A percentile compares a stretch with the other conserved stretches of the same genome.
Evolutionary conservation across 2,329 filamentous ascomycete species (phyloP).

Genomic region (Hymenoscyphus fructigenus): DNA sequence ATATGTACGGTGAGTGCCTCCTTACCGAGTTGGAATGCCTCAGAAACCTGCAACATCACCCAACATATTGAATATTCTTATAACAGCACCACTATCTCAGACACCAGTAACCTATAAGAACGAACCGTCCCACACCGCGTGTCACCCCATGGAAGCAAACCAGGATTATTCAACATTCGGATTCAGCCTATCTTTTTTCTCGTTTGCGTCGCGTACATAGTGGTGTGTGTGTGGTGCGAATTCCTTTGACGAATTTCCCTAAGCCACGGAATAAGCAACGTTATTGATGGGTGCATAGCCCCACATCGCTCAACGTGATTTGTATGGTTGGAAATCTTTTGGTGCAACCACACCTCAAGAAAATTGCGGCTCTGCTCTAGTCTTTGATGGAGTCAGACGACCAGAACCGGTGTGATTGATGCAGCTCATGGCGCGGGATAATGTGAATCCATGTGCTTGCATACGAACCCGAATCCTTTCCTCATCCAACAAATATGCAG

Average conservation of each 20-base stretch:
- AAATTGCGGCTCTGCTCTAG: too few relatives aligned
- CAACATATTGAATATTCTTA: not conserved
- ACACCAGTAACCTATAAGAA: not conserved
- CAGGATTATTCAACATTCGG: not conserved
- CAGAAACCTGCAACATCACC: not conserved
- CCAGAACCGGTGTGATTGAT: too few relatives aligned
- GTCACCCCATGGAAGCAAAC: not conserved
- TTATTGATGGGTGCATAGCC: too few relatives aligned
- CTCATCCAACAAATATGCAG: too few relatives aligned
- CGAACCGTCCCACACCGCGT: not conserved
- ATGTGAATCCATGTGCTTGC: too few relatives aligned
- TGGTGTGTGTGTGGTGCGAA: not conserved
- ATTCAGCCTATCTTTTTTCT: not conserved
- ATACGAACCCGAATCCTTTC: too few relatives aligned
- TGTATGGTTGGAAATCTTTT: too few relatives aligned
- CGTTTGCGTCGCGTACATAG: not conserved
- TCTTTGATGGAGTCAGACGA: too few relatives aligned
- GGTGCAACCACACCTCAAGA: too few relatives aligned
- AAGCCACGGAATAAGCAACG: not conserved
- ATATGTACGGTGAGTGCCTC: not conserved
- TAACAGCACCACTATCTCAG: not conserved
- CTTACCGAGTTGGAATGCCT: not conserved
- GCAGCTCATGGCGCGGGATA: too few relatives aligned
- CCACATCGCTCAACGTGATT: too few relatives aligned
- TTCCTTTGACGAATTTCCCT: too few relatives aligned